These are phyloP conservation scores for Blumeria graminis DNA, from an alignment of 2,329 filamentous ascomycete species.

Conservation along the genomic window DNA sequence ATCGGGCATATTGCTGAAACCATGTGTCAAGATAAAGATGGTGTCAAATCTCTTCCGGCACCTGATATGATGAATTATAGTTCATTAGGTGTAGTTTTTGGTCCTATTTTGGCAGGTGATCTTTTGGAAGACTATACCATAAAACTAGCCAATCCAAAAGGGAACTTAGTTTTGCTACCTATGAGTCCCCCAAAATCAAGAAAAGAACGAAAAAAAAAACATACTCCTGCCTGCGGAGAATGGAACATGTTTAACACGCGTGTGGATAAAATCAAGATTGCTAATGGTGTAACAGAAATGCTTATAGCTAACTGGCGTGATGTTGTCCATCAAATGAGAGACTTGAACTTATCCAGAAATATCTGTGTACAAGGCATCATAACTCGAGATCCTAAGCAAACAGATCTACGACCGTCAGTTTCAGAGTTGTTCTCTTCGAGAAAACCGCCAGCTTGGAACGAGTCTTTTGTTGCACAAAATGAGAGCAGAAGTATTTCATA, in stretches of 20 bases:
- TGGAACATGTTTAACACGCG: slow-evolving; percentile 8
- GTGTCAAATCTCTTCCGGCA: slow-evolving; percentile 27
- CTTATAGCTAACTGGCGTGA: slow-evolving; percentile 40
- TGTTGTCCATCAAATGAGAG: slow-evolving; percentile 33
- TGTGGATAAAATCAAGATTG: slow-evolving; percentile 31
- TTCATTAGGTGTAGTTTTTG: slow-evolving; percentile 38
- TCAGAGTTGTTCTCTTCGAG: slow-evolving; percentile 20
- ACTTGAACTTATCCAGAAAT: slow-evolving; percentile 13
- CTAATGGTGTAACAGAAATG: slow-evolving; percentile 38
- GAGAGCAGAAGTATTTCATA: slow-evolving; percentile 15
- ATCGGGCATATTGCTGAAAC: slow-evolving; percentile 33
- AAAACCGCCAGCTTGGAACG: slow-evolving; percentile 18
- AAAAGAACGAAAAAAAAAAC: slow-evolving; percentile 17
- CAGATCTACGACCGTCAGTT: slow-evolving; percentile 17
- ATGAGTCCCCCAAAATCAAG: slow-evolving; percentile 19
- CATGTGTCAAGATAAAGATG: slow-evolving; percentile 25
- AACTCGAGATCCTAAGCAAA: slow-evolving; percentile 1
- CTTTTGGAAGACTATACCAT: slow-evolving; percentile 25
- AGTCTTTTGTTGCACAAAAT: slow-evolving; percentile 5
- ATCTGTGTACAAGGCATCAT: too few species aligned
- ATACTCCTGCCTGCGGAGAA: slow-evolving; percentile 9
- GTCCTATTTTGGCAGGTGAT: slow-evolving; percentile 36
- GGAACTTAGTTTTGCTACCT: slow-evolving; percentile 11
- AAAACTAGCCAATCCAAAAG: slow-evolving; percentile 10
- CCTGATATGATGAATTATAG: slow-evolving; percentile 39